These are phyloP conservation scores for Eimeria sp. DNA, from an alignment of 169 alveolate species.

Conservation along the genomic window DNA sequence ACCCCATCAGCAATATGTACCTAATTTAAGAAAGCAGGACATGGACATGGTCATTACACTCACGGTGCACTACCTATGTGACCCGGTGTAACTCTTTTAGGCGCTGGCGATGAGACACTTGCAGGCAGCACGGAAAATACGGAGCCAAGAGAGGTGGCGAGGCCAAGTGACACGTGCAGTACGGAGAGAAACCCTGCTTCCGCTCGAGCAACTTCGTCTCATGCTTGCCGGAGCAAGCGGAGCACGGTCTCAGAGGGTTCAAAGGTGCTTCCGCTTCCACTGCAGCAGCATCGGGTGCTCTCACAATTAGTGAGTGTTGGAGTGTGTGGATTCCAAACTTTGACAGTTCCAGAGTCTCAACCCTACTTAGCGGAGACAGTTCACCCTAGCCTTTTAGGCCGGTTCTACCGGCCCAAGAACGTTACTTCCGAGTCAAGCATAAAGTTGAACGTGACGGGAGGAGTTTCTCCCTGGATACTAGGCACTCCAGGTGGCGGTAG, in stretches of 20 bases:
- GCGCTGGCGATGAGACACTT: not conserved
- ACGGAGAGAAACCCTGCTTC: not conserved
- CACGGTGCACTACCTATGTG: not conserved
- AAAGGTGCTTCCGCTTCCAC: not conserved
- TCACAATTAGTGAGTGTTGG: slow-evolving; percentile 3
- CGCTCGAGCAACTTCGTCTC: not conserved
- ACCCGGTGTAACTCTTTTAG: not conserved
- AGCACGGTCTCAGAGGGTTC: not conserved
- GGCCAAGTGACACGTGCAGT: not conserved
- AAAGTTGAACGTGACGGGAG: not conserved
- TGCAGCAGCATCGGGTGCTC: not conserved
- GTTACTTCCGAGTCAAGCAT: not conserved
- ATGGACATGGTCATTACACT: not conserved
- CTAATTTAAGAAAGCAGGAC: not conserved
- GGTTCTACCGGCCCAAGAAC: not conserved
- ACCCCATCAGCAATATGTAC: not conserved
- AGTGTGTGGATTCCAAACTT: slow-evolving; percentile 10
- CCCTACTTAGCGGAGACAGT: slow-evolving; percentile 37
- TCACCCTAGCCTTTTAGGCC: slow-evolving; percentile 27
- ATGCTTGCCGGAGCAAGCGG: not conserved
- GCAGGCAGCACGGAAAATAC: slow-evolving; percentile 12
- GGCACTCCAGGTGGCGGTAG: not conserved
- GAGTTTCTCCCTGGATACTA: not conserved
- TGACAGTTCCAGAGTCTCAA: slow-evolving; percentile 52
- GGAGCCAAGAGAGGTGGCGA: slow-evolving; percentile 9